These are phyloP conservation scores for Danielia oregonensis DNA, from an alignment of 805 yeast genomes.

Conservation along the genomic window DNA sequence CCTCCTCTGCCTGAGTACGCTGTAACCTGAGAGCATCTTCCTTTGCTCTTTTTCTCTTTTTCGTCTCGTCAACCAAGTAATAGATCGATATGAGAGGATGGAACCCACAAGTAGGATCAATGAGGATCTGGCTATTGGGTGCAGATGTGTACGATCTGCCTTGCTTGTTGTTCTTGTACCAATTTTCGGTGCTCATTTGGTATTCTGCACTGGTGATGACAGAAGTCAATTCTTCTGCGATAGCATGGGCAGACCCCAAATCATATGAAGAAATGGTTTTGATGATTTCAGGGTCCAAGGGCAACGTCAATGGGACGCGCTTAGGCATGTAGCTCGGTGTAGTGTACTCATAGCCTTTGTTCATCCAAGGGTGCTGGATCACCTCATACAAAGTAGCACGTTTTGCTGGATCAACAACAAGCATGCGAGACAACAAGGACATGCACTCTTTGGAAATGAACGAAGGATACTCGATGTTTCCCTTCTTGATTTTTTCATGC, in stretches of 20 bases:
- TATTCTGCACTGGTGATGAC: slow-evolving; percentile 67
- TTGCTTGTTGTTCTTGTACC: slow-evolving; percentile 48
- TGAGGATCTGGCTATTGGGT: slow-evolving; percentile 31
- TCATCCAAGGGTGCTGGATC: slow-evolving; percentile 92
- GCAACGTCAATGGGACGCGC: slow-evolving; percentile 69
- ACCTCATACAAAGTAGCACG: slow-evolving; percentile 81
- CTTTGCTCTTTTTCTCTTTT: slow-evolving; percentile 62
- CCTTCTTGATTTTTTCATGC: slow-evolving; percentile 91
- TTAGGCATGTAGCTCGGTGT: slow-evolving; percentile 71
- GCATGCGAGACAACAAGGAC: slow-evolving; percentile 78
- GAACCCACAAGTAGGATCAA: slow-evolving; percentile 79
- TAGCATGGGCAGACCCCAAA: slow-evolving; percentile 64
- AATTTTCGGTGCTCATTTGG: slow-evolving; percentile 53
- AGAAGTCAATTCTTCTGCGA: slow-evolving; percentile 51
- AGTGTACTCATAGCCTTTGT: slow-evolving; percentile 73
- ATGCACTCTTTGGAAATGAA: slow-evolving; percentile 77
- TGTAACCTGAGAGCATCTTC: slow-evolving; percentile 40
- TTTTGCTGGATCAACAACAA: slow-evolving; percentile 81
- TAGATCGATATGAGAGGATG: slow-evolving; percentile 89
- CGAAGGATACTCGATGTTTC: slow-evolving; percentile 86
- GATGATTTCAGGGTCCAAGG: slow-evolving; percentile 64
- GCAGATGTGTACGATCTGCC: slow-evolving; percentile 32
- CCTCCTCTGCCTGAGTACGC: slow-evolving; percentile 16
- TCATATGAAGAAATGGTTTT: slow-evolving; percentile 75
- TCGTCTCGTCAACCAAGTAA: slow-evolving; percentile 80